phyloP scores from a whole-genome alignment of 345 rosid genomes.

The Eucalyptus melliodora region DNA sequence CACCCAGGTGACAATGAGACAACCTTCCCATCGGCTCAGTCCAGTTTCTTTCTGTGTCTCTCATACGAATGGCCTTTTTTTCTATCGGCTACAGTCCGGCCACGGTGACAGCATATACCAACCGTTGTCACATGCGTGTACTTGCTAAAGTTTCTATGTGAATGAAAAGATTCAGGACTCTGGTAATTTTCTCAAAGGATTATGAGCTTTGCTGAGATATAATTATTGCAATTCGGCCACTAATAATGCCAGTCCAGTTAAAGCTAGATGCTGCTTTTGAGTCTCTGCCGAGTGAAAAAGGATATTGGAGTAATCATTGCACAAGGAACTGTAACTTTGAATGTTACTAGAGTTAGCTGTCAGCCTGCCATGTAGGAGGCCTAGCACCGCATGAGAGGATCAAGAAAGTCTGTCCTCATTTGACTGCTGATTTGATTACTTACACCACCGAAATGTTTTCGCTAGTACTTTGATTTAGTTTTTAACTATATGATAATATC shows the following conservation, averaged over 20 bases:
- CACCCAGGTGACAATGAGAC: not conserved
- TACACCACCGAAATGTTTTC: not conserved
- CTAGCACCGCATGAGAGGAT: not conserved
- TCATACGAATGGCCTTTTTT: not conserved
- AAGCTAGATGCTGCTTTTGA: not conserved
- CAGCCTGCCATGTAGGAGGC: not conserved
- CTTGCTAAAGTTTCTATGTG: not conserved
- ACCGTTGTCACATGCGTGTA: not conserved
- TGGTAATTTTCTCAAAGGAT: not conserved
- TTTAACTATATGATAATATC: not conserved
- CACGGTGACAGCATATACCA: not conserved
- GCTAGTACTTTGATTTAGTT: not conserved
- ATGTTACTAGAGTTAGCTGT: not conserved
- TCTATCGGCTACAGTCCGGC: not conserved
- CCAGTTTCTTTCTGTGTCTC: not conserved
- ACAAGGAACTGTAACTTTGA: not conserved
- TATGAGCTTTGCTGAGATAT: not conserved
- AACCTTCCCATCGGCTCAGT: not conserved
- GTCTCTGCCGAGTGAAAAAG: not conserved
- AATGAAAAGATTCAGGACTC: not conserved
- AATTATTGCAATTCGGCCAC: not conserved
- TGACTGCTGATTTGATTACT: not conserved
- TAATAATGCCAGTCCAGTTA: not conserved
- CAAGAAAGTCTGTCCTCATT: not conserved
- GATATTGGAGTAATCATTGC: not conserved